A percentile compares a stretch with the other conserved stretches of the same genome.
phyloP scores from a whole-genome alignment of 192 early-diverging fungal species.

The Podila verticillata region DNA sequence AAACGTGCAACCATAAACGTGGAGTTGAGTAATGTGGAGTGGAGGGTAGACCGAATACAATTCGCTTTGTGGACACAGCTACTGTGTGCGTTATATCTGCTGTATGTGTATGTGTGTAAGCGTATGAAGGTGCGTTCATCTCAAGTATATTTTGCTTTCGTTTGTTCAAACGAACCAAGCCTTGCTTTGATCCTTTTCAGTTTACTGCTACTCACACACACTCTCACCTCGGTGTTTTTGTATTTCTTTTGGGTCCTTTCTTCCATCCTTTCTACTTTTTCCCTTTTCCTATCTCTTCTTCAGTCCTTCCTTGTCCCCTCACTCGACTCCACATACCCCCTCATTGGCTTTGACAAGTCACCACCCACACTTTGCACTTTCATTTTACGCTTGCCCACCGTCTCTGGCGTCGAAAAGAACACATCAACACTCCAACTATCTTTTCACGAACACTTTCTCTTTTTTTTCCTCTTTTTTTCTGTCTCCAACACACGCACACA shows the following conservation, averaged over 20 bases:
- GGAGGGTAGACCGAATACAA: no score
- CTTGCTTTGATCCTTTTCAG: not conserved
- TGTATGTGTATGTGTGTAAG: no score
- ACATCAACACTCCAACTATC: no score
- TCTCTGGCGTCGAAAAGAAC: not conserved
- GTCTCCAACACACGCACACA: no score
- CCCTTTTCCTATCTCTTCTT: not conserved
- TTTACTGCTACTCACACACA: not conserved
- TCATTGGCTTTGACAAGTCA: not conserved
- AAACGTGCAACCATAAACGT: no score
- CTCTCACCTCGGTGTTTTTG: no score
- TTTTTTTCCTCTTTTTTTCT: not conserved
- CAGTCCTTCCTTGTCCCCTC: constrained; percentile 1
- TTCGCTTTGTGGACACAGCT: no score
- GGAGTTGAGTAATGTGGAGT: no score
- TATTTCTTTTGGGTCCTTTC: not conserved
- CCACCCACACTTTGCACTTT: not conserved
- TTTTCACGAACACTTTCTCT: no score
- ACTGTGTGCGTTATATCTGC: no score
- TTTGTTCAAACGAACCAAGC: not conserved
- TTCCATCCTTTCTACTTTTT: constrained; percentile 2
- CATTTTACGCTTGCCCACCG: not conserved
- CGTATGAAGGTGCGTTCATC: not conserved
- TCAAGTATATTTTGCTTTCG: not conserved
- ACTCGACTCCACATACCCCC: constrained; percentile 2